A percentile compares a stretch with the other conserved stretches of the same genome.
phyloP scores from a whole-genome alignment of 2,329 filamentous ascomycete species.

The Cytospora schulzeri region DNA sequence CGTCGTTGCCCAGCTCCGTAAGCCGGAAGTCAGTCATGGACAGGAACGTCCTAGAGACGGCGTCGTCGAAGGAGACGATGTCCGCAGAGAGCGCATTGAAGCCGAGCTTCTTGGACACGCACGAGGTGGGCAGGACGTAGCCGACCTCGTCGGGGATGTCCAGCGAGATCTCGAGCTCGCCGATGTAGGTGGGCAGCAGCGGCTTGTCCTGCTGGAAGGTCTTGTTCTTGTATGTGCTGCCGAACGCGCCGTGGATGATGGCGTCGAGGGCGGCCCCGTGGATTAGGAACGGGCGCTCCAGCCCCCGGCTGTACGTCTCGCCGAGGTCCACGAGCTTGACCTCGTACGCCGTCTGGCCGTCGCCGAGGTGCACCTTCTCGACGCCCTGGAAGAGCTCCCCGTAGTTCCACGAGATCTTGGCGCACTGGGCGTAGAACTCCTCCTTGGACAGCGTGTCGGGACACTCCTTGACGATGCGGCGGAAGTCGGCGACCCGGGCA shows the following conservation, averaged over 20 bases:
- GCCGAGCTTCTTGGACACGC: slow-evolving; percentile 22
- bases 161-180: slow-evolving; percentile 24
- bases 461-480: slow-evolving; percentile 18
- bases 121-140: slow-evolving; percentile 20
- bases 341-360: slow-evolving; percentile 40
- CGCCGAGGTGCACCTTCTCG: slow-evolving; percentile 37
- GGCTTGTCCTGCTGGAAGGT: slow-evolving; percentile 23
- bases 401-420: slow-evolving; percentile 37
- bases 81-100: slow-evolving; percentile 20
- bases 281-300: slow-evolving; percentile 56
- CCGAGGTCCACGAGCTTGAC: slow-evolving; percentile 52
- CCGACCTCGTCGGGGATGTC: slow-evolving; percentile 23
- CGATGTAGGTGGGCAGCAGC: slow-evolving; percentile 19
- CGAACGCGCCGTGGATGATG: slow-evolving; percentile 48
- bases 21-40: slow-evolving; percentile 24
- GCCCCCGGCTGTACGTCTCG: slow-evolving; percentile 54
- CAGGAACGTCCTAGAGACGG: slow-evolving; percentile 17
- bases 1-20: slow-evolving; percentile 20
- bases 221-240: slow-evolving; percentile 21
- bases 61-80: slow-evolving; percentile 20
- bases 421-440: slow-evolving; percentile 22
- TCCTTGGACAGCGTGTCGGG: slow-evolving; percentile 22
- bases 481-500: slow-evolving; percentile 21
- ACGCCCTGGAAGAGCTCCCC: slow-evolving; percentile 54
- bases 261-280: slow-evolving; percentile 60